Evolutionary conservation across 331 rosid species (phyloP).

Genomic region (Pyrus hybrid): DNA sequence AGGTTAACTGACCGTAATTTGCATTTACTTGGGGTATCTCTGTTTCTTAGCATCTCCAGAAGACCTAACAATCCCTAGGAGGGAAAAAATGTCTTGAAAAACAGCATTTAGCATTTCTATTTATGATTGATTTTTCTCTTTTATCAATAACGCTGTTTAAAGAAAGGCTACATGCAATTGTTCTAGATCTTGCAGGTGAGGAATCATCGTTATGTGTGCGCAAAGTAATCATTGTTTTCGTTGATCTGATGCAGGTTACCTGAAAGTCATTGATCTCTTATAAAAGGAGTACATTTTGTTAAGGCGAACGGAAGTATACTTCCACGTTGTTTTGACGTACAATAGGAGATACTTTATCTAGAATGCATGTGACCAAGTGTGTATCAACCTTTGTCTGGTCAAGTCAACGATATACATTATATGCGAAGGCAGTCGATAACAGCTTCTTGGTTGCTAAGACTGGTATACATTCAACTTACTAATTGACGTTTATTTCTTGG

Average conservation of each 20-base stretch:
- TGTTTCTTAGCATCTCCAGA: background rate
- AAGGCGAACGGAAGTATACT: background rate
- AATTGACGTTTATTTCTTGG: background rate
- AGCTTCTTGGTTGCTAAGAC: background rate
- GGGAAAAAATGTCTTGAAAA: background rate
- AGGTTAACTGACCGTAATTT: constrained; percentile 17
- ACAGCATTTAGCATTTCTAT: background rate
- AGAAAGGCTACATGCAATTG: background rate
- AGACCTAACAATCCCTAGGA: background rate
- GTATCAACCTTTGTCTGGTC: background rate
- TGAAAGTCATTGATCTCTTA: constrained; percentile 68
- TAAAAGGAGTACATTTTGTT: background rate
- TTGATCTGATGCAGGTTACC: constrained; percentile 62
- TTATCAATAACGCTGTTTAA: background rate
- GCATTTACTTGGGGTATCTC: background rate
- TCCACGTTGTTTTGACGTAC: constrained; percentile 1
- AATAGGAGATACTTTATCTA: background rate
- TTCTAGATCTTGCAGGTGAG: background rate
- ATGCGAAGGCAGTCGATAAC: background rate
- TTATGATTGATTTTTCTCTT: background rate
- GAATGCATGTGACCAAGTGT: background rate
- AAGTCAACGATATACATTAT: background rate
- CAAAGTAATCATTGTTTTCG: background rate
- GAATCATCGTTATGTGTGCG: background rate
- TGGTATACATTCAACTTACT: background rate